phyloP scores from a whole-genome alignment of 2,329 filamentous ascomycete genomes.

The Capronia americana region DNA sequence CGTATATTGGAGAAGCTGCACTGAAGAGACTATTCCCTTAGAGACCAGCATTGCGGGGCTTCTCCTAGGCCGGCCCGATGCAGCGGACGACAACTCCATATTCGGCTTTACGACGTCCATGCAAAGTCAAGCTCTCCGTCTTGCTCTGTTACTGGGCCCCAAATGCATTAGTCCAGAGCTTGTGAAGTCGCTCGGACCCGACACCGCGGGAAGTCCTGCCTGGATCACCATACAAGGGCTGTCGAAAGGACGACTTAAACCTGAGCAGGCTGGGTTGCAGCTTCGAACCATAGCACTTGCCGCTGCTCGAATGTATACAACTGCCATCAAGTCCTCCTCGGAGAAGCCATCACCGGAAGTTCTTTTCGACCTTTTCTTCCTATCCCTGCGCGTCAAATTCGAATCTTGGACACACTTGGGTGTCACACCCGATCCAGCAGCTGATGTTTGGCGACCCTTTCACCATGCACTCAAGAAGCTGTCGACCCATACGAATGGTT shows the following conservation, averaged over 20 bases:
- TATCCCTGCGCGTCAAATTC: slow-evolving; percentile 51
- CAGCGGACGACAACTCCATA: slow-evolving; percentile 19
- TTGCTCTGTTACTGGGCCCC: slow-evolving; percentile 33
- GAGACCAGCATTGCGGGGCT: slow-evolving; percentile 16
- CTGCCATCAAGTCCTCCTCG: slow-evolving; percentile 15
- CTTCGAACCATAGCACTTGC: slow-evolving; percentile 53
- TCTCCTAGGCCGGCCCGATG: slow-evolving; percentile 28
- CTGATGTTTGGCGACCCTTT: slow-evolving; percentile 54
- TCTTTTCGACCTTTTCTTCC: slow-evolving; percentile 43
- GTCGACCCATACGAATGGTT: slow-evolving; percentile 1
- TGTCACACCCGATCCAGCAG: slow-evolving; percentile 50
- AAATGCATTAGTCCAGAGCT: slow-evolving; percentile 28
- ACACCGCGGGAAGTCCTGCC: slow-evolving; percentile 42
- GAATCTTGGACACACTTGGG: slow-evolving; percentile 52
- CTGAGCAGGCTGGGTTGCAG: slow-evolving; percentile 52
- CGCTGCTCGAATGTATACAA: slow-evolving; percentile 39
- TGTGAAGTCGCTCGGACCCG: slow-evolving; percentile 24
- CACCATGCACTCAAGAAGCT: slow-evolving; percentile 46
- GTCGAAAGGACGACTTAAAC: slow-evolving; percentile 45
- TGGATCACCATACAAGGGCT: slow-evolving; percentile 48
- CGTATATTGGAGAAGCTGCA: slow-evolving; percentile 28
- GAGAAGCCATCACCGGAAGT: background rate
- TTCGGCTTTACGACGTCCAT: slow-evolving; percentile 36
- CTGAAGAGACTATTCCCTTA: slow-evolving; percentile 11
- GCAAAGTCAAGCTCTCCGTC: slow-evolving; percentile 38